Conservation (phyloP, 768 basidiomycete genomes). For the Russula griseocarnosa region DNA sequence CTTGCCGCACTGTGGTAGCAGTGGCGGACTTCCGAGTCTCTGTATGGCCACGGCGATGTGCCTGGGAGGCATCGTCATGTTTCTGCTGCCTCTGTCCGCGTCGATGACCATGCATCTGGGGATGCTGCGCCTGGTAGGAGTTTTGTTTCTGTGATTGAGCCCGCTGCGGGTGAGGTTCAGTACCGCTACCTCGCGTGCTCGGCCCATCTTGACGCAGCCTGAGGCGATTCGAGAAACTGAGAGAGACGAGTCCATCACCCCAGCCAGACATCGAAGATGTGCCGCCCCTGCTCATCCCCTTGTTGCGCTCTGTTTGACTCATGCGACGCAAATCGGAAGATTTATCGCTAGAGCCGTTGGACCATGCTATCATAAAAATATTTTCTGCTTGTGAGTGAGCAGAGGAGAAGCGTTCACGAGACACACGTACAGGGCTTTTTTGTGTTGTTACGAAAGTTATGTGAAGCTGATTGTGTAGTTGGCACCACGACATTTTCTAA, state of each 20-base stretch:
- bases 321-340: not conserved
- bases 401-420: not conserved
- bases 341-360: not conserved
- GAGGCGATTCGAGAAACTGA: conserved; percentile 17
- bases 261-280: not conserved
- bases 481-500: conserved; percentile 19
- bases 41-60: not conserved
- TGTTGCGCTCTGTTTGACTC: not conserved
- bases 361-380: not conserved
- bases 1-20: not conserved
- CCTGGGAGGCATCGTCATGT: not conserved
- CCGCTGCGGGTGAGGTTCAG: not conserved
- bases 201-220: not conserved
- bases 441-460: not conserved
- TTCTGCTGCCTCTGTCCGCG: not conserved
- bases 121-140: not conserved
- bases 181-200: not conserved
- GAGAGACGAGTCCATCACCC: conserved; percentile 16
- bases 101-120: not conserved
- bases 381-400: not conserved
- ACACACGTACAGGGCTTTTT: not conserved
- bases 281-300: not conserved
- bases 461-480: not conserved
- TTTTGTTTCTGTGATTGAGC: not conserved
- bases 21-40: not conserved